Evolutionary conservation across 495 filamentous ascomycete genomes (phyloP).

Genomic region (Penicillium psychrofluorescens): DNA sequence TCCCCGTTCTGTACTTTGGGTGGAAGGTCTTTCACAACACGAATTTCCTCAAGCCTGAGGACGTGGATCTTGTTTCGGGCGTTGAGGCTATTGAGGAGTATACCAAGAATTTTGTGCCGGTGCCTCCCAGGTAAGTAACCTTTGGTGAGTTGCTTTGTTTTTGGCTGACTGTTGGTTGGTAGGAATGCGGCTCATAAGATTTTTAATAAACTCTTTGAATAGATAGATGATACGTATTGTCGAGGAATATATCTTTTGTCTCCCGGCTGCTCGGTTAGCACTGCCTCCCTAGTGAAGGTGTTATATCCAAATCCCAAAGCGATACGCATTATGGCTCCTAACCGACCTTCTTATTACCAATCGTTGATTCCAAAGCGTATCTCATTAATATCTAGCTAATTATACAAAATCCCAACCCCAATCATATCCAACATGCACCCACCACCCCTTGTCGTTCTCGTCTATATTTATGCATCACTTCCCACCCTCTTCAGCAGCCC

Average conservation of each 20-base stretch:
- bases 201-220: conserved; percentile 12
- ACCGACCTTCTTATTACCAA: too few species aligned
- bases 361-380: too few species aligned
- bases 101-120: conserved; percentile 52
- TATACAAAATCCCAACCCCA: too few species aligned
- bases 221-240: neutral
- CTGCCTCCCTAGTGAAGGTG: too few species aligned
- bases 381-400: too few species aligned
- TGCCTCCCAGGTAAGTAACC: conserved; percentile 46
- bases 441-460: too few species aligned
- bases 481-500: conserved; percentile 17
- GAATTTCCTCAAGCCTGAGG: conserved; percentile 44
- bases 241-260: neutral
- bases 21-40: conserved; percentile 69
- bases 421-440: too few species aligned
- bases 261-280: neutral
- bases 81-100: conserved; percentile 73
- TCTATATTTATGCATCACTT: neutral
- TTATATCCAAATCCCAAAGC: too few species aligned
- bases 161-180: conserved; percentile 3
- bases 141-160: neutral
- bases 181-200: conserved; percentile 22
- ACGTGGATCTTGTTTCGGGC: conserved; percentile 57
- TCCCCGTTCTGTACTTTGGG: conserved; percentile 57
- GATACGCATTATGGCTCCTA: too few species aligned